Evolutionary conservation across 441 rosid species (phyloP).

Genomic region (Bruguiera hainesii): DNA sequence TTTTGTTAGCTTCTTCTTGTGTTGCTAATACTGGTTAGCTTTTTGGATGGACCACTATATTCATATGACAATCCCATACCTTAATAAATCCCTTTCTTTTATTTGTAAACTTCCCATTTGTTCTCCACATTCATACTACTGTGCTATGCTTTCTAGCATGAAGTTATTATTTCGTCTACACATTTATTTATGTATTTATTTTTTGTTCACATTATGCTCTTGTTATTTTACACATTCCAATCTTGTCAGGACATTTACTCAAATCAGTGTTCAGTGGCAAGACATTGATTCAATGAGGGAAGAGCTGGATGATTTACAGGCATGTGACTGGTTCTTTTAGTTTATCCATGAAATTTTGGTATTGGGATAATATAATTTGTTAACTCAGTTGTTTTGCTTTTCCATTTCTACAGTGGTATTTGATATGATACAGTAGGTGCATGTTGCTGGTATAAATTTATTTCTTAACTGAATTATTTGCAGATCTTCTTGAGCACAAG

Average conservation of each 20-base stretch:
- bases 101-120: not conserved
- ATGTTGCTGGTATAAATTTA: conserved; percentile 16
- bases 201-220: conserved; percentile 13
- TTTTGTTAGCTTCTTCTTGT: no score
- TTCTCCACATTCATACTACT: conserved; percentile 3
- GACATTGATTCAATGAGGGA: conserved; percentile 99
- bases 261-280: conserved; percentile 99
- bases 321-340: conserved; percentile 20
- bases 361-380: conserved; percentile 3
- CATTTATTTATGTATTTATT: conserved; percentile 3
- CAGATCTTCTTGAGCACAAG: conserved; percentile 99
- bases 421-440: conserved; percentile 14
- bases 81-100: not conserved
- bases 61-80: no score
- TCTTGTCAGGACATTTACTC: conserved; percentile 89
- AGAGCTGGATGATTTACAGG: conserved; percentile 98
- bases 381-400: not conserved
- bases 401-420: conserved; percentile 9
- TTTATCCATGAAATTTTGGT: not conserved
- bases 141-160: conserved; percentile 10
- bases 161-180: not conserved
- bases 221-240: conserved; percentile 2
- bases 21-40: no score
- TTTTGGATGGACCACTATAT: no score
- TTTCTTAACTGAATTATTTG: conserved; percentile 19